A percentile compares a stretch with the other conserved stretches of the same genome.
Conservation (phyloP, 768 basidiomycete genomes). For the Dioszegia crocea region DNA sequence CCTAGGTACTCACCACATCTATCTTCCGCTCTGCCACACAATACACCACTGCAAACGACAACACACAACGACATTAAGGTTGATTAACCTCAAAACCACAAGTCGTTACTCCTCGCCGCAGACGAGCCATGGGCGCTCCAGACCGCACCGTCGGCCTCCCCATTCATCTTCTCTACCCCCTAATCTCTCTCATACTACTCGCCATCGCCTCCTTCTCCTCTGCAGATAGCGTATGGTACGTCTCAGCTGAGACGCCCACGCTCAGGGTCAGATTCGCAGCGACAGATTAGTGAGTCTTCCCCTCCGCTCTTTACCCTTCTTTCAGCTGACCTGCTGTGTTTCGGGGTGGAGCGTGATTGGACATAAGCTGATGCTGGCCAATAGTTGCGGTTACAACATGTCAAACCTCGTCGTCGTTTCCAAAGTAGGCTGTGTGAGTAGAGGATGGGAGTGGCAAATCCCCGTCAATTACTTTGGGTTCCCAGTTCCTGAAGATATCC, state of each 20-base stretch:
- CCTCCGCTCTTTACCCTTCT: not conserved
- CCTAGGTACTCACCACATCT: too few species aligned
- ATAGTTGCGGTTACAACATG: slow-evolving; percentile 42
- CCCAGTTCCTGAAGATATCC: slow-evolving; percentile 26
- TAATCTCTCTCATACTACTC: slow-evolving; percentile 30
- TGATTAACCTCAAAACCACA: too few species aligned
- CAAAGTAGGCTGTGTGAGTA: slow-evolving; percentile 36
- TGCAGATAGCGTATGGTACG: slow-evolving; percentile 39
- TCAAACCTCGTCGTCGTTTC: slow-evolving; percentile 31
- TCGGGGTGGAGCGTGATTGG: too few species aligned
- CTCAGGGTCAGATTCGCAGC: slow-evolving; percentile 24
- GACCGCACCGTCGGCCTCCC: slow-evolving; percentile 37
- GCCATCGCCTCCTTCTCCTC: slow-evolving; percentile 37
- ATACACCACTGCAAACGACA: not conserved
- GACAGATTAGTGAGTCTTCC: slow-evolving; percentile 19
- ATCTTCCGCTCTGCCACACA: not conserved
- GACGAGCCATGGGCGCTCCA: slow-evolving; percentile 28
- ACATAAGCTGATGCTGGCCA: too few species aligned
- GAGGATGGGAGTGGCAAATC: slow-evolving; percentile 38
- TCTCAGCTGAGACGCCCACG: slow-evolving; percentile 27
- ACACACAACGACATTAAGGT: too few species aligned
- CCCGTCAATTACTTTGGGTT: slow-evolving; percentile 39
- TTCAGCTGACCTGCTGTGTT: too few species aligned
- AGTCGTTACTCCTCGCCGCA: too few species aligned
- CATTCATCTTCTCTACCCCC: slow-evolving; percentile 34